These are phyloP conservation scores for Quercus agrifolia DNA, from an alignment of 306 rosid species.

Conservation along the genomic window DNA sequence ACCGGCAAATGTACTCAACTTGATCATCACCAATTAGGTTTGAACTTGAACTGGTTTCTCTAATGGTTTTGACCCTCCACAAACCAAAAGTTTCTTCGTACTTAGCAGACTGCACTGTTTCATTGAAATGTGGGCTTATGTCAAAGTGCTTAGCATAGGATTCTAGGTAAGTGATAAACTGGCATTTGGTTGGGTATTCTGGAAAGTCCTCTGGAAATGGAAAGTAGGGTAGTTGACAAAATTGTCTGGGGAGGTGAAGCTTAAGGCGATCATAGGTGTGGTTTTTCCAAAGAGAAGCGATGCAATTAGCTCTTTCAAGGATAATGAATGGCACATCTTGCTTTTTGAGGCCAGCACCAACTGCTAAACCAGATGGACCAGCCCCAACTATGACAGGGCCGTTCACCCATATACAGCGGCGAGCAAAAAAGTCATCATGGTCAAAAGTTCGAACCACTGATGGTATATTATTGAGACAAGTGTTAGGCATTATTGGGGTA, in stretches of 20 bases:
- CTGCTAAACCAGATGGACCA: constrained; percentile 92
- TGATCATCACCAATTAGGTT: constrained; percentile 25
- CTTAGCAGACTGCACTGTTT: constrained; percentile 83
- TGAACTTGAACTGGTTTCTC: constrained; percentile 6
- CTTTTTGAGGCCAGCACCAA: constrained; percentile 70
- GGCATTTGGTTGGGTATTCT: constrained; percentile 73
- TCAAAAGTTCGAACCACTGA: constrained; percentile 35
- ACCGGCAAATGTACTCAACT: constrained; percentile 81
- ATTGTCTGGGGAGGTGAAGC: constrained; percentile 89
- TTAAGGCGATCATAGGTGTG: constrained; percentile 76
- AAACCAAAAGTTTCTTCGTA: constrained; percentile 76
- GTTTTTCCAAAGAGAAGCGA: constrained; percentile 90
- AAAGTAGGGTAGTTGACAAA: constrained; percentile 74
- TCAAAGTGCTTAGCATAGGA: constrained; percentile 69
- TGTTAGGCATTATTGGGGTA: constrained; percentile 22
- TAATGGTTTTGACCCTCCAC: constrained; percentile 67
- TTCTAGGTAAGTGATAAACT: constrained; percentile 76
- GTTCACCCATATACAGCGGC: constrained; percentile 64
- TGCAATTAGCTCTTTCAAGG: constrained; percentile 77
- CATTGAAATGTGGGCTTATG: constrained; percentile 74
- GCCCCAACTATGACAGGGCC: constrained; percentile 92
- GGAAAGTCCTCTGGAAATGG: constrained; percentile 75
- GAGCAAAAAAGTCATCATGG: constrained; percentile 41
- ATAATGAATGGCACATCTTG: constrained; percentile 75
- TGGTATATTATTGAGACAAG: constrained; percentile 41